Percentiles rank a stretch among this genome's conserved stretches.
These are phyloP conservation scores for Isabelozyma heimii DNA, from an alignment of 805 yeast genomes.

Conservation along the genomic window DNA sequence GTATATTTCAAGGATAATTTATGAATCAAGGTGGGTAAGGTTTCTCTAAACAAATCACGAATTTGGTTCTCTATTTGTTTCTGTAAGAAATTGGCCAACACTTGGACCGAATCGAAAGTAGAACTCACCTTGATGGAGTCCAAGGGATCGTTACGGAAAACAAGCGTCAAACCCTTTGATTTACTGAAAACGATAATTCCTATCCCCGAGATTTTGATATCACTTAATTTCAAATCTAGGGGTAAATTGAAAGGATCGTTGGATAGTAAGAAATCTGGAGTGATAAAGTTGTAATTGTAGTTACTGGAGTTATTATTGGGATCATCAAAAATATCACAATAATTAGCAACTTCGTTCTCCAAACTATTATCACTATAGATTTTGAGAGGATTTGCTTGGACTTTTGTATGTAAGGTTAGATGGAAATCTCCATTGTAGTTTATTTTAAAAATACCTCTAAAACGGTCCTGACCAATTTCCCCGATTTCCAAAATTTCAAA, in stretches of 20 bases:
- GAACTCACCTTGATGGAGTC: conserved; percentile 80
- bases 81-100: conserved; percentile 79
- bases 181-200: conserved; percentile 81
- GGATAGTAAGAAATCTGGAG: conserved; percentile 66
- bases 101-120: conserved; percentile 82
- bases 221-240: conserved; percentile 68
- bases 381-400: conserved; percentile 80
- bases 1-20: conserved; percentile 63
- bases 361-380: conserved; percentile 52
- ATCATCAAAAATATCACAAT: conserved; percentile 14
- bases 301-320: not conserved
- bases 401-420: conserved; percentile 71
- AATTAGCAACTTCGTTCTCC: conserved; percentile 27
- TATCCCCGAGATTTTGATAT: conserved; percentile 72
- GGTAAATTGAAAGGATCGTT: conserved; percentile 74
- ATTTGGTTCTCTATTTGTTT: conserved; percentile 80
- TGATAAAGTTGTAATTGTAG: conserved; percentile 42
- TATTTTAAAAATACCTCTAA: conserved; percentile 78
- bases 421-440: conserved; percentile 74
- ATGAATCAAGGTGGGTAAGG: conserved; percentile 77
- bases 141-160: conserved; percentile 85
- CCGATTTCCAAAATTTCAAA: conserved; percentile 82
- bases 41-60: conserved; percentile 76
- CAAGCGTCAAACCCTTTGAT: conserved; percentile 79
- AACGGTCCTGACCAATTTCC: conserved; percentile 70